Evolutionary conservation across 768 basidiomycete genomes (phyloP).

Genomic region (Boletus tomentosulus): DNA sequence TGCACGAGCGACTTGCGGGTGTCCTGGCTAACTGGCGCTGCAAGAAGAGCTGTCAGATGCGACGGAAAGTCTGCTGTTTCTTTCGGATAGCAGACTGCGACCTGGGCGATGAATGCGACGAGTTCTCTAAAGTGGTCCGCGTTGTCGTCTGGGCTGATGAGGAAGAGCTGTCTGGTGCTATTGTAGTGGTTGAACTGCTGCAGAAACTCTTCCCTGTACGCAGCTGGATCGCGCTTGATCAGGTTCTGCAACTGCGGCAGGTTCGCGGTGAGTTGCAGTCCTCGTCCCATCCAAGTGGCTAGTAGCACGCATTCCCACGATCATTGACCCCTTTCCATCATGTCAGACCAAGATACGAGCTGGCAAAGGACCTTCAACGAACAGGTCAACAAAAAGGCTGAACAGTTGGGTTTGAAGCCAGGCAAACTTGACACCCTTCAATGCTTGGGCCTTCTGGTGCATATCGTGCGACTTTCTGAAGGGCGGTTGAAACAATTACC

Average conservation of each 20-base stretch:
- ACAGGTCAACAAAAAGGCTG: no score
- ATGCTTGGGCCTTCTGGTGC: no score
- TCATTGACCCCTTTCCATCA: no score
- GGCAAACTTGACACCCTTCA: no score
- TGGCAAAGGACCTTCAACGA: no score
- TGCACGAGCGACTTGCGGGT: slow-evolving; percentile 82
- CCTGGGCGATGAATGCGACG: slow-evolving; percentile 88
- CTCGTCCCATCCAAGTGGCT: background rate
- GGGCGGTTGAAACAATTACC: no score
- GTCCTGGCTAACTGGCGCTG: slow-evolving; percentile 71
- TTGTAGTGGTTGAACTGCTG: slow-evolving; percentile 97
- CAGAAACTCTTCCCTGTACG: slow-evolving; percentile 92
- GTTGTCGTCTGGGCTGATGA: slow-evolving; percentile 78
- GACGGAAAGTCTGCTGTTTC: slow-evolving; percentile 84
- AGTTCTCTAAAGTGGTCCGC: slow-evolving; percentile 83
- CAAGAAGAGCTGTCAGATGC: slow-evolving; percentile 75
- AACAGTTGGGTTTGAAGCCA: no score
- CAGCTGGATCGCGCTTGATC: slow-evolving; percentile 87
- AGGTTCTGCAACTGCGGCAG: slow-evolving; percentile 95
- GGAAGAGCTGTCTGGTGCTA: slow-evolving; percentile 81
- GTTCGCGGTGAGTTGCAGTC: slow-evolving; percentile 62
- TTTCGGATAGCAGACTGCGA: slow-evolving; percentile 73
- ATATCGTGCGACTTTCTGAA: no score
- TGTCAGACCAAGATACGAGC: no score
- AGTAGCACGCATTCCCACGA: no score